Base-by-base conservation (phyloP, 106 monocot species). In the Apostasia shenzhenica region DNA sequence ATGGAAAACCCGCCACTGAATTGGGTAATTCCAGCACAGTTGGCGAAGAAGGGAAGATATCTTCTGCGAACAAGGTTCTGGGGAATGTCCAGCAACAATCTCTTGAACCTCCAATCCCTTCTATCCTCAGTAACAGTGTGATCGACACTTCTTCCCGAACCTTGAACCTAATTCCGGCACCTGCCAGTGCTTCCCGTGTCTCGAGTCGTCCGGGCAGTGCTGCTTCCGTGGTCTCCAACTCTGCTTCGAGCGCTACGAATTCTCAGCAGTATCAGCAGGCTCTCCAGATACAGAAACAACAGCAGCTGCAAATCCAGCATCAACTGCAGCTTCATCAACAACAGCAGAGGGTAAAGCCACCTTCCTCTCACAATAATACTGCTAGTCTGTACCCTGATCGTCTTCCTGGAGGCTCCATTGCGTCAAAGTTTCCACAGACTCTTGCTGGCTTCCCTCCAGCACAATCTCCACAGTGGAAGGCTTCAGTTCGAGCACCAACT, bases 381-480 rank as follows among this genome's bases (percentile, higher is more conserved):
- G 12, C 75, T 5, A 59, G 64, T 59, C 38, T 59, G 4, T 81
- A 77, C 45, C 47, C 88, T 5, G 88, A 88, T 3, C 72, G 73
- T 1, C 10, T 80, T 41, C 73, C 83, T 2, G 61, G 69, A 1
- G 72, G 72, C 52, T 63, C 82, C 11, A 46, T 73, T 10, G 45
- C 74, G 41, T 13, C 72, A 5, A 86, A 86, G 76, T 84, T 89
- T 47, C 75, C 88, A 6, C 88, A 79, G 44, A 45, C 80, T 14
- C 43, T 94, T 14, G 57, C 79, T 8, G 80, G 77, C 59, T 88
- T 88, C 44, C 77, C 86, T 59, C 95, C 78, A 65, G 72, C 78
- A 1, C 82, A 83, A 48, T 78, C 86, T 38, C 63, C 81, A 1
- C 89, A 92, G n/a, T 90, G 88, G 86, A 95, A 95, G 72, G 47